Evolutionary conservation across 306 rosid species (phyloP), one percentile per base, ranked within the genome.

Genomic region (Psophocarpus tetragonolobus): DNA sequence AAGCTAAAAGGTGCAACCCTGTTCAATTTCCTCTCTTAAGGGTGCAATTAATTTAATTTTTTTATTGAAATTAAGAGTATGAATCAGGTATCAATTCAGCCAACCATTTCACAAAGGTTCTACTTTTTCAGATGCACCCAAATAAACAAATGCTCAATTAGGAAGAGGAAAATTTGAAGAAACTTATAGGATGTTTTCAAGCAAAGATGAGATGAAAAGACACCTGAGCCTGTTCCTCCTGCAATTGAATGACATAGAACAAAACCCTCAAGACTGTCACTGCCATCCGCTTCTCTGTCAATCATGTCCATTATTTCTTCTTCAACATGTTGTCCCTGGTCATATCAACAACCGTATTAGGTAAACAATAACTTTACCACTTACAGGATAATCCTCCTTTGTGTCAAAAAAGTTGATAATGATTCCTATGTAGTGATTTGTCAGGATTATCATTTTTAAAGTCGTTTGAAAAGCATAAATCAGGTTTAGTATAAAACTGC

Each of bases 271-370:
- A 95, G 99, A 86, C 99, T 95, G 77, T 95, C 99, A 88, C 99
- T 92, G 26, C 99, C 99, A 89, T 95, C 99, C 29, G 97, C 99
- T 87, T 95, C 99, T 89, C 99, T 88, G 69, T 95, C 99, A 79
- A 95, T 95, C 99, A 95, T 95, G 82, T 95, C 99, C 97, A 95
- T 95, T 86, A 95, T 95, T 75, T 93, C 97, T 89, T 95, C 99
- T 87, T 95, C 99, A 68, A 95, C 99, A 79, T 87, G 89, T 84
- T 95, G 88, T 71, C 99, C 99, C 99, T 92, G 91, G 75, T 45
- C 73, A 84, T 72, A 85, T 70, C 64, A 50, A 82, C 15, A 73
- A 58, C 50, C 67, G 30, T 20, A 53, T 54, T 23, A 61, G 68
- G 26, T 13, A 72, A 41, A 26, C 60, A 51, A 29, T 41, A 53